Evolutionary conservation across 2,329 filamentous ascomycete species (phyloP), one percentile per base, ranked within the genome.

Genomic region (Alternaria solani): DNA sequence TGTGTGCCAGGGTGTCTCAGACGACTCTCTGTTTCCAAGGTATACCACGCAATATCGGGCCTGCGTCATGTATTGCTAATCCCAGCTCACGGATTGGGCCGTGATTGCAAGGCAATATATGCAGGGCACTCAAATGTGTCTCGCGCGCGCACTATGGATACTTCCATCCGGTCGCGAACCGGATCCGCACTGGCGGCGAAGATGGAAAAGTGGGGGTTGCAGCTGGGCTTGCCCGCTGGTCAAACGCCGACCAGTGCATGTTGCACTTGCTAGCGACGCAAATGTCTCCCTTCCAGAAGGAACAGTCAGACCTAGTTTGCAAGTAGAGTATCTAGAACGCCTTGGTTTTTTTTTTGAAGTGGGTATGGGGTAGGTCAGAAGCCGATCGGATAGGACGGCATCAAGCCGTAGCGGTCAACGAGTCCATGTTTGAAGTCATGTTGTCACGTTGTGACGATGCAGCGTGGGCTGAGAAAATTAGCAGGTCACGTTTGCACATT

Each of bases 161-260:
- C 30, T 23, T 23, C 41, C 18, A 30, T 44, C 55, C 57, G 46
- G 57, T 46, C 25, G 44, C 53, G 57, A 59, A 59, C 57, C 57
- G 52, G 57, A 59, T 59, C 57, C 57, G 57, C 57, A 59, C 30
- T 55, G 51, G 51, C 57, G 57, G 44, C 57, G 23, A 55, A 49
- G 44, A 34, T 28, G 11, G 20, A 36, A 57, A 51, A 57, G 54
- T 51, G 54, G 54, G 54, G 54, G 46, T 14, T 14, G 20, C 18
- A 30, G 28, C 26, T 34, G 25, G 25, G 34, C 9, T 58, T 38
- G 38, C 32, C 23, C 41, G 32, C 7, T 38, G 20, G 51, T 48
- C 43, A 54, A 58, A 54, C 49, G 28, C 42, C 56, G 56, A 47
- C 56, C 56, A 34, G 49, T 54, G 43, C 28, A 34, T 25, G 43